Percentiles rank a stretch among this genome's conserved stretches.
Evolutionary conservation across 345 rosid species (phyloP).

Genomic region (Nephelium lappaceum): DNA sequence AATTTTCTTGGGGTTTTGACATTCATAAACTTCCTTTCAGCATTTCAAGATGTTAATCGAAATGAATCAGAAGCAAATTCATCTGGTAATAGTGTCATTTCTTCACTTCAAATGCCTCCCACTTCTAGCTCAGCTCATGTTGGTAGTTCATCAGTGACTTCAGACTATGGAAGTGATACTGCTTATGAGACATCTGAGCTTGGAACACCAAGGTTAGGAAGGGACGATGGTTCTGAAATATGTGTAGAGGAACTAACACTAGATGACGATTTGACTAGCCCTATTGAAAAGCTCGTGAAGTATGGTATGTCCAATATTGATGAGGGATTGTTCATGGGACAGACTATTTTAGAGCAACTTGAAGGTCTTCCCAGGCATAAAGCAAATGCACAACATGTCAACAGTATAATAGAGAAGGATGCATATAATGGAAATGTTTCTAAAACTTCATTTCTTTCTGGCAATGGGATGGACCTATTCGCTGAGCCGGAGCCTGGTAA

Average conservation of each 20-base stretch:
- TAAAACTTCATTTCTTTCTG: constrained; percentile 43
- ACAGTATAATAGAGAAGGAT: constrained; percentile 46
- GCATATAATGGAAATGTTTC: constrained; percentile 61
- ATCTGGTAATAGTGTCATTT: constrained; percentile 42
- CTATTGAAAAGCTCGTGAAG: constrained; percentile 83
- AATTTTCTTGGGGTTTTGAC: constrained; percentile 16
- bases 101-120: constrained; percentile 49
- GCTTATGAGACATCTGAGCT: constrained; percentile 89
- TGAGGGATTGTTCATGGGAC: constrained; percentile 93
- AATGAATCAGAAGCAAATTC: constrained; percentile 50
- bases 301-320: constrained; percentile 93
- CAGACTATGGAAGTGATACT: constrained; percentile 96
- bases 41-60: constrained; percentile 81
- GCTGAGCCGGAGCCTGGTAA: constrained; percentile 62
- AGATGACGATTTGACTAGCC: constrained; percentile 81
- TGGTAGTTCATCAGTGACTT: constrained; percentile 72
- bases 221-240: constrained; percentile 69
- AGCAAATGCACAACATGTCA: constrained; percentile 51
- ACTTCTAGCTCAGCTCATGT: constrained; percentile 53
- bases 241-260: constrained; percentile 68
- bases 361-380: constrained; percentile 82
- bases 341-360: constrained; percentile 89
- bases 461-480: constrained; percentile 61
- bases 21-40: constrained; percentile 46
- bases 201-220: constrained; percentile 78